Base-by-base conservation (phyloP, 2,329 filamentous ascomycete genomes). In the Trichoderma atroviride region DNA sequence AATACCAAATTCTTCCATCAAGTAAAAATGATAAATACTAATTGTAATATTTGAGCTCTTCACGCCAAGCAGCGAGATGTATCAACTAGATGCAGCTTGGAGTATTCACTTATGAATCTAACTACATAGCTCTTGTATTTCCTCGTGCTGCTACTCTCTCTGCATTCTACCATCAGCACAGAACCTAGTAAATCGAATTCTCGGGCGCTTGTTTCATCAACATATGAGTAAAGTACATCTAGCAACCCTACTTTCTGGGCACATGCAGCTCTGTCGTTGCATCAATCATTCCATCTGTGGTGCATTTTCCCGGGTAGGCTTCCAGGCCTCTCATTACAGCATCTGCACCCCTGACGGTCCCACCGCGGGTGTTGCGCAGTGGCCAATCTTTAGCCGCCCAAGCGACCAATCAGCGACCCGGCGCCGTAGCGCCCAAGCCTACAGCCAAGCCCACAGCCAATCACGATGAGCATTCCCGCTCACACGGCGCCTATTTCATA, bases 401-500 rank as follows among this genome's bases (percentile, higher is more conserved):
- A 43, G 69, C 69, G 73, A 75, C 72, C 73, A 72, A 75, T 72
- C 74, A 72, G 69, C 71, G 71, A 56, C 76, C 76, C 77, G 77
- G 53, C 57, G 66, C 66, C 60, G 71, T 68, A 74, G 78, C 78
- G 78, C 76, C 67, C 75, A 79, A 31, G 29, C 29, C 3, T 31
- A 7, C 29, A 31, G 29, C 27, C 27, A 27, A 27, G 57, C 19
- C 14, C 43, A 19, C 59, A 63, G 52, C 78, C 78, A 80, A 80
- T 79, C 62, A 74, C 31, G 13, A 22, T 6, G 35, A 31, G 24
- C 33, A 14, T 57, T 56, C 33, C 58, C 73, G 68, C 66, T 72
- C 72, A 68, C 66, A 71, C 73, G 79, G 82, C 82, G 82, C 79
- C 79, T 82, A 80, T 79, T 69, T 65, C 68, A 69, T 65, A 69